Percentiles rank a stretch among this genome's conserved stretches.
Conservation (phyloP, 1,284 basidiomycete species). For the Fomitopsis palustris region DNA sequence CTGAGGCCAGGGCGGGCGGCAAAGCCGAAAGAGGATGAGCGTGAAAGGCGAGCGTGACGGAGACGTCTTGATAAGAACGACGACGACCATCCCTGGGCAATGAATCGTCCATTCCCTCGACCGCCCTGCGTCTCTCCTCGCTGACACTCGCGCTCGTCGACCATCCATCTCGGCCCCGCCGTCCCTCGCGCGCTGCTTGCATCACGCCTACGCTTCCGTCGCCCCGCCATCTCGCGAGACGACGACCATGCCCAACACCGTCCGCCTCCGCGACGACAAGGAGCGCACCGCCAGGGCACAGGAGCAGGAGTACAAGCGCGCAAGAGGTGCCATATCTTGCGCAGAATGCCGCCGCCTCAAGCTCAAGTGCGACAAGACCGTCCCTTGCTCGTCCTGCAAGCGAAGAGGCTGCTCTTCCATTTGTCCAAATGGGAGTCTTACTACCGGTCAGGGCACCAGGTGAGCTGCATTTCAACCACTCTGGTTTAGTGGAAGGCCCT, state of each 20-base stretch:
- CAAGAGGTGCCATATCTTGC: slow-evolving; percentile 67
- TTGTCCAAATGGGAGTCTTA: slow-evolving; percentile 59
- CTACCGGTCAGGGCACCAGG: slow-evolving; percentile 69
- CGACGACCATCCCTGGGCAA: not conserved
- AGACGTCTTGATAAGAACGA: not conserved
- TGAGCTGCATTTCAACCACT: slow-evolving; percentile 20
- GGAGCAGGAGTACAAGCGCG: slow-evolving; percentile 58
- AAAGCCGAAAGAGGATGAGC: not conserved
- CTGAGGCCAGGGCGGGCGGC: not conserved
- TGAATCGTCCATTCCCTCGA: not conserved
- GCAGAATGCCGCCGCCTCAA: slow-evolving; percentile 67
- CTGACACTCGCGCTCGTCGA: not conserved
- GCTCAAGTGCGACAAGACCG: slow-evolving; percentile 46
- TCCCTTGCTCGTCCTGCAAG: slow-evolving; percentile 73
- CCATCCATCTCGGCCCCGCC: not conserved
- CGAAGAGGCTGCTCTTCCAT: slow-evolving; percentile 63
- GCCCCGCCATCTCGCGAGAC: not conserved
- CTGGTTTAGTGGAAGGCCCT: not conserved
- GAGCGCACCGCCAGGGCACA: slow-evolving; percentile 43
- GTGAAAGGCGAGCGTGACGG: not conserved
- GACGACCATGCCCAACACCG: slow-evolving; percentile 4
- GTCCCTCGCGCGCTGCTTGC: not conserved
- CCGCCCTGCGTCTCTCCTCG: not conserved
- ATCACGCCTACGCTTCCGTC: not conserved
- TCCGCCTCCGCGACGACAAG: slow-evolving; percentile 31